Conservation (phyloP, 306 rosid species). For the Coriaria nepalensis region DNA sequence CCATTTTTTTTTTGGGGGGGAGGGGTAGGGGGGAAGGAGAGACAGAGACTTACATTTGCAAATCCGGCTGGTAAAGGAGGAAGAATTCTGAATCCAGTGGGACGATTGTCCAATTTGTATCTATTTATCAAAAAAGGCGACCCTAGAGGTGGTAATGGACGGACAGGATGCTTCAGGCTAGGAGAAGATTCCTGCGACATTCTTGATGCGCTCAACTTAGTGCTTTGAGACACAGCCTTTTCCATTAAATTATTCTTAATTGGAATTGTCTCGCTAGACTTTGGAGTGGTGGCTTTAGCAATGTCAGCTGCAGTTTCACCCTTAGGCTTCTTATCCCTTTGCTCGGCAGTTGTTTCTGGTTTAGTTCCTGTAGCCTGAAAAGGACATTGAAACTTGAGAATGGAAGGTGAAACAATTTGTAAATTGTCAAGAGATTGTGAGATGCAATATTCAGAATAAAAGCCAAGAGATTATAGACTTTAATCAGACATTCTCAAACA, state of each 20-base stretch:
- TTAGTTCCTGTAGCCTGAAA: constrained; percentile 65
- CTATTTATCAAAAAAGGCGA: constrained; percentile 31
- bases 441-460: neutral
- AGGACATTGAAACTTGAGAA: constrained; percentile 15
- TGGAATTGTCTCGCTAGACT: constrained; percentile 16
- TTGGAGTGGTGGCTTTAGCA: constrained; percentile 42
- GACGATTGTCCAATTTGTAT: constrained; percentile 78
- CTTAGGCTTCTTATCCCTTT: constrained; percentile 66
- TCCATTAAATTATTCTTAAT: too few species aligned
- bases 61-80: constrained; percentile 71
- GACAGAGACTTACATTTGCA: constrained; percentile 56
- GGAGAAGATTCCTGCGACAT: too few species aligned
- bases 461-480: neutral
- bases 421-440: neutral
- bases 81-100: constrained; percentile 52
- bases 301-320: constrained; percentile 31
- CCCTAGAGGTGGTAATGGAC: too few species aligned
- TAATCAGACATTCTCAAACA: neutral
- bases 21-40: neutral
- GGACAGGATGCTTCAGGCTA: too few species aligned
- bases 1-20: too few species aligned
- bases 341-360: constrained; percentile 49
- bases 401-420: constrained; percentile 2
- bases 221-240: too few species aligned
- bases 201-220: too few species aligned